These are phyloP conservation scores for Conoideocrella luteorostrata DNA, from an alignment of 2,329 filamentous ascomycete genomes.

Conservation along the genomic window DNA sequence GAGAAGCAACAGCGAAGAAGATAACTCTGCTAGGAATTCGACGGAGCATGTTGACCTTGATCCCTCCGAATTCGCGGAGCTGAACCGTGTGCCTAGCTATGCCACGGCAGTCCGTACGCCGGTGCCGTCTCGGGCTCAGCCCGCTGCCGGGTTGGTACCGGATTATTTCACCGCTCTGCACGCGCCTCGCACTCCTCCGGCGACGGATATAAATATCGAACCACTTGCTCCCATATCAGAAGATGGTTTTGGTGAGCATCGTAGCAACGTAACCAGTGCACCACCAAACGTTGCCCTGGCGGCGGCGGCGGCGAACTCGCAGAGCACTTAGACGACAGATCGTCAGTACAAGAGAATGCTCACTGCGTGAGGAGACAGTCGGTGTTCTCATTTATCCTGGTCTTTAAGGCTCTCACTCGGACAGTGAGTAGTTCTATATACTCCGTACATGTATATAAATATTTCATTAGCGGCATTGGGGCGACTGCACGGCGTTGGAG, in stretches of 20 bases:
- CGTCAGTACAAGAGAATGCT: neutral
- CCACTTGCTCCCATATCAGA: constrained; percentile 27
- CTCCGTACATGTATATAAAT: no score
- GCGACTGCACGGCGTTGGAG: neutral
- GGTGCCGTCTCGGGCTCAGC: constrained; percentile 44
- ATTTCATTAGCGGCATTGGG: neutral
- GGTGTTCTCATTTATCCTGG: neutral
- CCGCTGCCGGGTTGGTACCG: constrained; percentile 48
- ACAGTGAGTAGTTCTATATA: neutral
- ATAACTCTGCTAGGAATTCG: constrained; percentile 46
- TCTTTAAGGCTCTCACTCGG: neutral
- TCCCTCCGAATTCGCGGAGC: constrained; percentile 54
- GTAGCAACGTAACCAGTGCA: neutral
- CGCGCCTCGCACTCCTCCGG: constrained; percentile 42
- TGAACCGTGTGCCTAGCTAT: constrained; percentile 73
- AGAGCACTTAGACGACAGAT: neutral
- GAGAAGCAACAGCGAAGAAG: constrained; percentile 47
- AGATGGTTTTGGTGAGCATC: constrained; percentile 18
- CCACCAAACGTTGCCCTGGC: neutral
- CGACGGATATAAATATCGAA: constrained; percentile 23
- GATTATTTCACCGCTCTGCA: constrained; percentile 60
- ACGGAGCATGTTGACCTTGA: constrained; percentile 51
- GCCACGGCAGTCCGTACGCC: constrained; percentile 64
- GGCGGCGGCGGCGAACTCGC: neutral
- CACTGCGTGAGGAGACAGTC: neutral